These are phyloP conservation scores for Phytophthora litchii DNA, from an alignment of 352 stramenopile species.

Conservation along the genomic window DNA sequence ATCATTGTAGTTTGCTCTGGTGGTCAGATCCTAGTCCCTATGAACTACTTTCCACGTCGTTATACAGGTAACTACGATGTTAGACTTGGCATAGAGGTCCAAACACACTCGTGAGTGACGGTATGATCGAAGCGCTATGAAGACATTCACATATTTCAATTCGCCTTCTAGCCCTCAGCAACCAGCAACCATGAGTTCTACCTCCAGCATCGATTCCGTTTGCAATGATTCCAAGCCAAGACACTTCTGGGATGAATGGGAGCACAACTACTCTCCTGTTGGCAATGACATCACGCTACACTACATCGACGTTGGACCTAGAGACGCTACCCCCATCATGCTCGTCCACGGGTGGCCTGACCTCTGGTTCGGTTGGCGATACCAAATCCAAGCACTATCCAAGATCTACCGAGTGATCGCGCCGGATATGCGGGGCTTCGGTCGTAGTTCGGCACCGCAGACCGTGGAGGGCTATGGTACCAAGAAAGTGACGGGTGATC, in stretches of 20 bases:
- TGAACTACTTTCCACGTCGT: slow-evolving; percentile 11
- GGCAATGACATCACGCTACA: slow-evolving; percentile 49
- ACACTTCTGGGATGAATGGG: slow-evolving; percentile 30
- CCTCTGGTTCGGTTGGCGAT: slow-evolving; percentile 73
- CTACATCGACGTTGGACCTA: slow-evolving; percentile 66
- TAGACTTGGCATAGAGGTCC: slow-evolving; percentile 3
- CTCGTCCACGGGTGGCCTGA: slow-evolving; percentile 80
- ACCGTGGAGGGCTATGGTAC: slow-evolving; percentile 49
- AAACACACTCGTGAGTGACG: slow-evolving; percentile 5
- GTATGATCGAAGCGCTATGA: neutral
- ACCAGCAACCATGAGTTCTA: slow-evolving; percentile 9
- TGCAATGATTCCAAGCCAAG: neutral
- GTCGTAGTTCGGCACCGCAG: slow-evolving; percentile 47
- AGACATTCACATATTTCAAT: slow-evolving; percentile 11
- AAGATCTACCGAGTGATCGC: slow-evolving; percentile 61
- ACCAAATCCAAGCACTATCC: slow-evolving; percentile 63
- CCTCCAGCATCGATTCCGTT: neutral
- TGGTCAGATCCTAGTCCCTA: no score
- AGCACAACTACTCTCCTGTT: slow-evolving; percentile 35
- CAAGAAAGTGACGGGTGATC: slow-evolving; percentile 58
- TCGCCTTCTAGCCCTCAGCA: neutral
- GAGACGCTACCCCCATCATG: slow-evolving; percentile 55
- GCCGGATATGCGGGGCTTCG: slow-evolving; percentile 60
- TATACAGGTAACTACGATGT: slow-evolving; percentile 15
- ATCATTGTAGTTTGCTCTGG: no score